phyloP scores from a whole-genome alignment of 257 asterid species.

The Solanum peruvianum region DNA sequence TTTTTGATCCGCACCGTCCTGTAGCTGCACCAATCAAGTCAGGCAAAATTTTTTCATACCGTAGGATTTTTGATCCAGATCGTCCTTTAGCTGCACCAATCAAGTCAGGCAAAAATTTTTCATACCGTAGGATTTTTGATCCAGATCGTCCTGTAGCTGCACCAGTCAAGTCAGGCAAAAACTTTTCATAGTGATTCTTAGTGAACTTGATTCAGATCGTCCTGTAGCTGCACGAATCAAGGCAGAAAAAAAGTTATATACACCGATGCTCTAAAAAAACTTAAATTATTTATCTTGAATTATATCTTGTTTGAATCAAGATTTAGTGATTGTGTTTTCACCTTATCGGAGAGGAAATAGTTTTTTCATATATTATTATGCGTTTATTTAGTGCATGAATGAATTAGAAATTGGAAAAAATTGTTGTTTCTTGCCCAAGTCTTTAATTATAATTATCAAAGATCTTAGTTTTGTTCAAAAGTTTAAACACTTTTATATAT shows the following conservation, averaged over 20 bases:
- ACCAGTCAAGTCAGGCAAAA: no score
- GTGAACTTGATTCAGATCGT: no score
- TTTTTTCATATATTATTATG: not conserved
- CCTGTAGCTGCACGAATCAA: no score
- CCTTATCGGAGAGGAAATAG: not conserved
- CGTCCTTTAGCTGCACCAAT: not conserved
- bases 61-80: no score
- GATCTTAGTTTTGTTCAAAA: not conserved
- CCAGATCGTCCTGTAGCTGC: not conserved
- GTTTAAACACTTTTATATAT: not conserved
- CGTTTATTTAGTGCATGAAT: not conserved
- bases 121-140: not conserved
- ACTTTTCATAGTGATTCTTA: no score
- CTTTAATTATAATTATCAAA: not conserved
- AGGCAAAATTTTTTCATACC: accelerated
- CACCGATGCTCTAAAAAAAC: not conserved
- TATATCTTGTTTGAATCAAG: not conserved
- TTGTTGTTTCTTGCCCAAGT: not conserved
- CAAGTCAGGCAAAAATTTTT: not conserved
- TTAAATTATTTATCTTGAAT: not conserved
- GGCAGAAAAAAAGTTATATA: not conserved
- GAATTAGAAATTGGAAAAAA: not conserved
- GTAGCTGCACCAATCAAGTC: not conserved
- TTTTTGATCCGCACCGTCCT: not conserved
- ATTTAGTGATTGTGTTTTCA: not conserved